A percentile compares a stretch with the other conserved stretches of the same genome.
phyloP scores from a whole-genome alignment of 2,329 filamentous ascomycete genomes.

The Claviceps sp. region DNA sequence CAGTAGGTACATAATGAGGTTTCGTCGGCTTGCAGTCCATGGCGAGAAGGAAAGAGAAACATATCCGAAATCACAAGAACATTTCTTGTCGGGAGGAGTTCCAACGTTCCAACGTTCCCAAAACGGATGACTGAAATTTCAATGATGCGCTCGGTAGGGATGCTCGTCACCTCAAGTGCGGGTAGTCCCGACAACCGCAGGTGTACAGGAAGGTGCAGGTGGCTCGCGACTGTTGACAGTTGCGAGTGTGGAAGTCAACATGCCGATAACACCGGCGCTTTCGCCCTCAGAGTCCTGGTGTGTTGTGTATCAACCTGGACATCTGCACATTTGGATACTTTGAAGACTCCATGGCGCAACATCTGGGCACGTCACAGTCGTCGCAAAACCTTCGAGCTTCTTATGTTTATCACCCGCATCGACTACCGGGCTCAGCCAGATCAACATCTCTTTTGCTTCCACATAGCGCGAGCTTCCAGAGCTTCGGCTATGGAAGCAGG shows the following conservation, averaged over 20 bases:
- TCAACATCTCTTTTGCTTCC: constrained; percentile 14
- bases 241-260: background rate
- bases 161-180: background rate
- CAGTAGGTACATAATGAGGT: background rate
- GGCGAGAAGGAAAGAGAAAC: background rate
- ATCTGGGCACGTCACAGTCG: constrained; percentile 7
- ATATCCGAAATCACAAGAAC: background rate
- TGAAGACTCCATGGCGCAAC: constrained; percentile 13
- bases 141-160: background rate
- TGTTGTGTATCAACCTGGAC: background rate
- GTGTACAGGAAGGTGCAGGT: background rate
- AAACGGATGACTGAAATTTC: background rate
- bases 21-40: background rate
- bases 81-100: background rate
- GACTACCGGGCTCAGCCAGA: constrained; percentile 14
- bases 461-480: constrained; percentile 14
- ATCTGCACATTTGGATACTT: background rate
- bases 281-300: background rate
- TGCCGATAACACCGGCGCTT: background rate
- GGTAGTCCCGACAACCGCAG: background rate
- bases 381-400: constrained; percentile 10
- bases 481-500: constrained; percentile 10
- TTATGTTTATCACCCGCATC: constrained; percentile 7
- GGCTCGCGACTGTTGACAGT: background rate
- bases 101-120: background rate